Conservation (phyloP, 192 early-diverging fungal species). For the Spizellomyces sp. region DNA sequence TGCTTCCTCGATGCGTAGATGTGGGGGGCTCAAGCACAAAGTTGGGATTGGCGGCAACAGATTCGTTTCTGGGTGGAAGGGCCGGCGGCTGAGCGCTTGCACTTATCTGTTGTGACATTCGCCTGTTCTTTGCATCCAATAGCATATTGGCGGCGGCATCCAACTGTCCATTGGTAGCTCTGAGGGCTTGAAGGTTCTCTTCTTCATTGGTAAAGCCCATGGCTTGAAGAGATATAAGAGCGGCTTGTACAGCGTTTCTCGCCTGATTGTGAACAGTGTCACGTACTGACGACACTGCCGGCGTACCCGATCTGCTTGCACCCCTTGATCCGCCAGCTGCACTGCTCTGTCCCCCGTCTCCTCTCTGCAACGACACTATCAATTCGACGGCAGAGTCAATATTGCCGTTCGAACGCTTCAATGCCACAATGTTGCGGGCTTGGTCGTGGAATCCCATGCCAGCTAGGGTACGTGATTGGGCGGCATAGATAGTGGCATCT, state of each 20-base stretch:
- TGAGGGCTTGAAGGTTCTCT: slow-evolving; percentile 69
- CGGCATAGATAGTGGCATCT: slow-evolving; percentile 1
- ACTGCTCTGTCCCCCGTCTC: background rate
- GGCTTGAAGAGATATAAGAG: slow-evolving; percentile 56
- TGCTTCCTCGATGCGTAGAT: background rate
- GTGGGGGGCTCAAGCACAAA: slow-evolving; percentile 26
- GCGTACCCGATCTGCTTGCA: background rate
- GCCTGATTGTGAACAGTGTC: slow-evolving; percentile 20
- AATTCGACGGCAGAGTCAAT: slow-evolving; percentile 75
- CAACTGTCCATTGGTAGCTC: slow-evolving; percentile 71
- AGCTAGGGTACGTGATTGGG: slow-evolving; percentile 38
- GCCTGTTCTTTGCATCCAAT: slow-evolving; percentile 42
- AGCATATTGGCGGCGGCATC: slow-evolving; percentile 72
- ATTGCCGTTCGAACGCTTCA: slow-evolving; percentile 71
- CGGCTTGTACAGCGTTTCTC: slow-evolving; percentile 28
- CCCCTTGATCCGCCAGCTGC: background rate
- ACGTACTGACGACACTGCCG: background rate
- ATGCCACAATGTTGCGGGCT: slow-evolving; percentile 63
- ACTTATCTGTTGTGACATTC: background rate
- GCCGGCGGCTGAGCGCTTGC: background rate
- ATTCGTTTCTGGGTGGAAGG: slow-evolving; percentile 6
- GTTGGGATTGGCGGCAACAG: background rate
- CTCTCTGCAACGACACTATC: slow-evolving; percentile 20
- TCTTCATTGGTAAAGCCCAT: slow-evolving; percentile 75
- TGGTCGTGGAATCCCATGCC: slow-evolving; percentile 88